phyloP scores from a whole-genome alignment of 2,329 filamentous ascomycete genomes.

The Bisporella sp. region DNA sequence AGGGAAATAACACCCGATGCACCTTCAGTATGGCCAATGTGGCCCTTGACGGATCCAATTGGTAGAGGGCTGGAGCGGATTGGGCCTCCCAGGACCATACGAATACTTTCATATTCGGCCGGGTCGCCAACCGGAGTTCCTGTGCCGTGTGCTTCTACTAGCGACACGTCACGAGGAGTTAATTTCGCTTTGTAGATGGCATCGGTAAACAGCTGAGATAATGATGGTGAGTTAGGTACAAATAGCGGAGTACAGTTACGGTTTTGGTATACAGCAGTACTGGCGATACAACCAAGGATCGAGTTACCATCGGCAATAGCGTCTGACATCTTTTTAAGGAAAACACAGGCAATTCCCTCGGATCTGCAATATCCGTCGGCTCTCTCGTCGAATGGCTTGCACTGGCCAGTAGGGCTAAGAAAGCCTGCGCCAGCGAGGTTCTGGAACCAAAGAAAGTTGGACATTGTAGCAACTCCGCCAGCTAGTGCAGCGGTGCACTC shows the following conservation, averaged over 20 bases:
- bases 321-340: slow-evolving; percentile 51
- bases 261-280: slow-evolving; percentile 40
- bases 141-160: slow-evolving; percentile 14
- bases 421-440: slow-evolving; percentile 37
- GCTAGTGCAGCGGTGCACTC: slow-evolving; percentile 34
- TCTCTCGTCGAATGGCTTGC: slow-evolving; percentile 33
- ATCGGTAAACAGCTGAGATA: slow-evolving; percentile 35
- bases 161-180: too few species aligned
- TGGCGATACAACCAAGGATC: slow-evolving; percentile 45
- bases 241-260: slow-evolving; percentile 41
- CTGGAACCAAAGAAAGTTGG: slow-evolving; percentile 27
- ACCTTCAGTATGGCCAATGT: slow-evolving; percentile 17
- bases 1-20: background rate
- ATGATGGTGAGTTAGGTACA: slow-evolving; percentile 40
- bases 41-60: slow-evolving; percentile 16
- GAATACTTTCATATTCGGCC: slow-evolving; percentile 3
- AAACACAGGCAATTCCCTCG: slow-evolving; percentile 50
- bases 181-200: slow-evolving; percentile 37
- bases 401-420: slow-evolving; percentile 7
- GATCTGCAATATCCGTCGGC: slow-evolving; percentile 18
- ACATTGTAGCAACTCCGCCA: slow-evolving; percentile 32
- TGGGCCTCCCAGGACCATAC: background rate
- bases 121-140: slow-evolving; percentile 14
- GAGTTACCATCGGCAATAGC: slow-evolving; percentile 51
- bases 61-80: too few species aligned